phyloP scores from a whole-genome alignment of 192 early-diverging fungal genomes.

The Podila clonocystis region DNA sequence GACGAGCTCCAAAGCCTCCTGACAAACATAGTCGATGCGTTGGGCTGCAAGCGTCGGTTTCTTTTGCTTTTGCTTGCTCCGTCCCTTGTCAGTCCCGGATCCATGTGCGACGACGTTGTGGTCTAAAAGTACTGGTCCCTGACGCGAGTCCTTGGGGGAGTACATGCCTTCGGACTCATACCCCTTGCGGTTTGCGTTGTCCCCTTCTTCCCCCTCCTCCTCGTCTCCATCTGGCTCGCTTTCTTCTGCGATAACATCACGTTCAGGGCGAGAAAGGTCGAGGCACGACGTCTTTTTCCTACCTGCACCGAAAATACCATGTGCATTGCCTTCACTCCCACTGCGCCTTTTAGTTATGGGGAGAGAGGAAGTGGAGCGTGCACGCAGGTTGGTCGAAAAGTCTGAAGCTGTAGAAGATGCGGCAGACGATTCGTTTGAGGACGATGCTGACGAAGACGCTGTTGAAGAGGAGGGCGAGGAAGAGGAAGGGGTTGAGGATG shows the following conservation, averaged over 20 bases:
- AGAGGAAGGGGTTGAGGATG: not conserved
- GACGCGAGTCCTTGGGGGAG: not conserved
- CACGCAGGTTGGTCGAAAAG: not conserved
- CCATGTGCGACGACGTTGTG: not conserved
- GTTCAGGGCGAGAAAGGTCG: not conserved
- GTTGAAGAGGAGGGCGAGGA: not conserved
- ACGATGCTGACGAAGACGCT: not conserved
- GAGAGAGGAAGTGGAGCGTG: not conserved
- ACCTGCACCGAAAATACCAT: not conserved
- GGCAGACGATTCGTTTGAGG: not conserved
- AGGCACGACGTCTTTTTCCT: not conserved
- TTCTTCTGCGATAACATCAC: not conserved
- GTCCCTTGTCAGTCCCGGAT: not conserved
- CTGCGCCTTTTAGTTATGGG: not conserved
- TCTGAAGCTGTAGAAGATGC: not conserved
- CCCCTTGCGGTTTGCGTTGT: not conserved
- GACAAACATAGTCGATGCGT: slow-evolving; percentile 26
- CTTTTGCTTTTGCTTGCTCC: not conserved
- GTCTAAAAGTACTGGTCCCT: not conserved
- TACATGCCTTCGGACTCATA: not conserved
- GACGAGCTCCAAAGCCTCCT: slow-evolving; percentile 24
- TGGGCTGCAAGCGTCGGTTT: slow-evolving; percentile 4
- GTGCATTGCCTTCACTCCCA: not conserved
- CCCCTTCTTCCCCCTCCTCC: not conserved
- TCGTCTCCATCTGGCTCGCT: not conserved